A percentile compares a stretch with the other conserved stretches of the same genome.
These are phyloP conservation scores for Leccinum pachyderme DNA, from an alignment of 1,284 basidiomycete genomes.

Conservation along the genomic window DNA sequence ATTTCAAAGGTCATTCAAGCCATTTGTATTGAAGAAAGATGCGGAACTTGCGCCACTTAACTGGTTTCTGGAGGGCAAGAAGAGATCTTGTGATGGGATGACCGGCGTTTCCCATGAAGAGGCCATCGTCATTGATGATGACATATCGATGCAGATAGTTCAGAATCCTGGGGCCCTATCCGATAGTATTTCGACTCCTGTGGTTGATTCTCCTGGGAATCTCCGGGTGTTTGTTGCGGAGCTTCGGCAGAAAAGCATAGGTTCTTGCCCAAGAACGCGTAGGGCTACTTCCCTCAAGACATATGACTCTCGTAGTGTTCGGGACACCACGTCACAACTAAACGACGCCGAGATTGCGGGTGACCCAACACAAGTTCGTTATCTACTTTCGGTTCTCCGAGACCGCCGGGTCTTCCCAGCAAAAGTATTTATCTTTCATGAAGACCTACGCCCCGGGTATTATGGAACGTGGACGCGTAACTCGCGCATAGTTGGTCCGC, in stretches of 20 bases:
- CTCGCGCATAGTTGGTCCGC: slow-evolving; percentile 66
- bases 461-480: slow-evolving; percentile 84
- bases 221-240: slow-evolving; percentile 17
- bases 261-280: not conserved
- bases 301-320: slow-evolving; percentile 40
- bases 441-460: slow-evolving; percentile 80
- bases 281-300: slow-evolving; percentile 33
- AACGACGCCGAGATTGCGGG: slow-evolving; percentile 76
- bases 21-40: slow-evolving; percentile 75
- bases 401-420: slow-evolving; percentile 60
- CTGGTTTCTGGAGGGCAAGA: slow-evolving; percentile 49
- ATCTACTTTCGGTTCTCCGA: slow-evolving; percentile 51
- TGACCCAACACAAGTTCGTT: slow-evolving; percentile 60
- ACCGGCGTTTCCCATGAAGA: slow-evolving; percentile 36
- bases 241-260: slow-evolving; percentile 13
- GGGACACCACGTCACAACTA: slow-evolving; percentile 60
- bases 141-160: slow-evolving; percentile 28
- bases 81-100: slow-evolving; percentile 23
- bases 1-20: slow-evolving; percentile 72
- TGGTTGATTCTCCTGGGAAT: slow-evolving; percentile 4
- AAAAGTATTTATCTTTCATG: slow-evolving; percentile 74
- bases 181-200: not conserved
- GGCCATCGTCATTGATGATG: slow-evolving; percentile 54
- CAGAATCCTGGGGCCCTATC: slow-evolving; percentile 17
- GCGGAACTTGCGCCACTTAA: slow-evolving; percentile 69